Evolutionary conservation across 306 rosid species (phyloP), one percentile per base, ranked within the genome.

Genomic region (Aeschynomene evenia): DNA sequence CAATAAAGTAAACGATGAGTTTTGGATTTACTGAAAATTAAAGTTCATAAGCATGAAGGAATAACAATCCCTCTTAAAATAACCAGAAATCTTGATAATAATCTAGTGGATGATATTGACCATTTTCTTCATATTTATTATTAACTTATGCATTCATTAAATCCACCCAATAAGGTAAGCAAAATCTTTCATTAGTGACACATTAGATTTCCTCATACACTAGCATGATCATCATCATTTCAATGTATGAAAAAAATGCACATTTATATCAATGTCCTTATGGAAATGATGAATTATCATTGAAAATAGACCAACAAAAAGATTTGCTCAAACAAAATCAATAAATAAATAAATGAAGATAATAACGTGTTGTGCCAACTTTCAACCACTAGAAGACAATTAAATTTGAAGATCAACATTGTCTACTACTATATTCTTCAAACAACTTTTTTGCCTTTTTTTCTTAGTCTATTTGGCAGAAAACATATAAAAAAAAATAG

Each of bases 301-400:
- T 49, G 77, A 23, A n/a, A 43, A 50, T 22, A 22, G 70, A 34
- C 49, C 14, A 9, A 54, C 6, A 46, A 52, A 15, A 1, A 18
- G 11, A n/a, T n/a, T 16, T 1, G 2, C 29, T 9, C 9, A 23
- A 9, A 58, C 11, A 18, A 15, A n/a, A 36, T 31, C 14, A 46
- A 3, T 12, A 3, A 37, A 20, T 19, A 39, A 36, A 60, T 2
- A 20, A 37, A 23, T n/a, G n/a, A n/a, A n/a, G n/a, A n/a, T n/a
- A 22, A 62, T 29, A 29, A 37, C 6, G 28, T 50, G 62, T 48
- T 28, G 62, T 26, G 21, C 56, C 29, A 65, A 80, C 45, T 26
- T n/a, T 56, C 29, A 65, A 80, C 46, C 55, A 71, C 66, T 42
- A 75, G 31, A 60, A 59, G 75, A 80, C 72, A 59, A 62, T 36